Evolutionary conservation across 441 rosid genomes (phyloP).

Genomic region (Arabidopsis lyrata): DNA sequence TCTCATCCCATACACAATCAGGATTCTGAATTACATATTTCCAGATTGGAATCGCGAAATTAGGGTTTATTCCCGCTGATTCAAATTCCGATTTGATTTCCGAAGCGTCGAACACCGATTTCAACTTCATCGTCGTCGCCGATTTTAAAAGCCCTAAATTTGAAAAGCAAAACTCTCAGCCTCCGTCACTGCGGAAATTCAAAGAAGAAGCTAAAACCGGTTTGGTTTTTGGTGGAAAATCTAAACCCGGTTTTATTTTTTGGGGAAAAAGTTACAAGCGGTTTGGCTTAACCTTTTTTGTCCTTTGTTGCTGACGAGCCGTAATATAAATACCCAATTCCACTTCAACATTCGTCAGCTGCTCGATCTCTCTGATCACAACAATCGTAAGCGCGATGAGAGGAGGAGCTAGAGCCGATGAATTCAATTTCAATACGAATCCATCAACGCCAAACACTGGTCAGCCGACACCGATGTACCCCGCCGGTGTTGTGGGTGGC

Average conservation of each 20-base stretch:
- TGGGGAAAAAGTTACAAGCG: neutral
- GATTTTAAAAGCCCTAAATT: conserved; percentile 39
- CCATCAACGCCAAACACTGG: conserved; percentile 40
- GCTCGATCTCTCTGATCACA: conserved; percentile 16
- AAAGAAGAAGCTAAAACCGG: conserved; percentile 1
- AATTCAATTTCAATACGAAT: conserved; percentile 50
- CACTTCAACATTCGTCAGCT: neutral
- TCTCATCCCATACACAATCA: conserved; percentile 71
- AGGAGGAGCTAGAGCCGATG: conserved; percentile 46
- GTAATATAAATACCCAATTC: neutral
- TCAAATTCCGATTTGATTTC: conserved; percentile 65
- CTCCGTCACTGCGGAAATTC: conserved; percentile 13
- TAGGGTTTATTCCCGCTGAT: conserved; percentile 61
- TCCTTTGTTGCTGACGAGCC: neutral
- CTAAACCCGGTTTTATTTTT: neutral
- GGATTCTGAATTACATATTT: conserved; percentile 84
- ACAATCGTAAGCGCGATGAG: conserved; percentile 48
- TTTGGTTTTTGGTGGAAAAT: no score
- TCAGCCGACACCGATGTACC: conserved; percentile 39
- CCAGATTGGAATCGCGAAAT: conserved; percentile 76
- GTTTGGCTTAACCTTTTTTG: neutral
- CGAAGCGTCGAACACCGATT: conserved; percentile 74
- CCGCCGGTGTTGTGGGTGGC: conserved; percentile 37
- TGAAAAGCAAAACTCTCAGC: conserved; percentile 11
- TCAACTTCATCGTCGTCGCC: conserved; percentile 39